These are phyloP conservation scores for Bisporella sp. DNA, from an alignment of 2,329 filamentous ascomycete genomes.

Conservation along the genomic window DNA sequence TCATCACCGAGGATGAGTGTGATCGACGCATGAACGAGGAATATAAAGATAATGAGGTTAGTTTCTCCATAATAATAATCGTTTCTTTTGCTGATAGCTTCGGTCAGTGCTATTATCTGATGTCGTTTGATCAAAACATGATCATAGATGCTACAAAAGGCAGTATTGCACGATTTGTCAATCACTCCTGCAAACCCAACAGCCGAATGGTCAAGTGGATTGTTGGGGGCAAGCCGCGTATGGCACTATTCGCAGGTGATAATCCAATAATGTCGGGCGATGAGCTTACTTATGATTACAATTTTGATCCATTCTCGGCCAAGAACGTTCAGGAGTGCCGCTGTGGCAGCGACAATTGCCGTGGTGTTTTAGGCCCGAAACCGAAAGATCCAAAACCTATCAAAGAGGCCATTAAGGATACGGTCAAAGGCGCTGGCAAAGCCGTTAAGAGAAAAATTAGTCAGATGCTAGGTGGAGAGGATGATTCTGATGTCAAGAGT, in stretches of 20 bases:
- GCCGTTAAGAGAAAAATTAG: conserved; percentile 50
- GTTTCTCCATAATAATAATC: conserved; percentile 23
- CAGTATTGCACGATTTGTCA: conserved; percentile 95
- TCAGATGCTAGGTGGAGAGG: conserved; percentile 37
- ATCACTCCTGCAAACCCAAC: conserved; percentile 94
- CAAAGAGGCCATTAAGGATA: conserved; percentile 35
- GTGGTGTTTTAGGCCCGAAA: conserved; percentile 56
- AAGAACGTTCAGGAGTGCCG: conserved; percentile 63
- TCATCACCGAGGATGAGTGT: conserved; percentile 91
- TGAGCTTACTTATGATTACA: conserved; percentile 91
- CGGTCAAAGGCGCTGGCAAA: conserved; percentile 34
- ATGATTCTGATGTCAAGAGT: conserved; percentile 13
- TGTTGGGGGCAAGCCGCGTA: conserved; percentile 84
- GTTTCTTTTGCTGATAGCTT: conserved; percentile 9
- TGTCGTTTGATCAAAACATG: conserved; percentile 98
- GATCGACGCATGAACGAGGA: conserved; percentile 87
- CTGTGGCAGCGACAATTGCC: conserved; percentile 56
- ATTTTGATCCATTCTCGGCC: conserved; percentile 62
- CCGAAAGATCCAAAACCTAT: conserved; percentile 46
- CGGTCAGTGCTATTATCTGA: conserved; percentile 85
- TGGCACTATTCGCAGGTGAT: conserved; percentile 93
- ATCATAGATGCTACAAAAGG: conserved; percentile 96
- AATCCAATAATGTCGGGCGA: conserved; percentile 88
- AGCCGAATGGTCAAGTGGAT: conserved; percentile 98
- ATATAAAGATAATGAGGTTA: conserved; percentile 89